phyloP scores from a whole-genome alignment of 768 basidiomycete genomes.

The Leccinum truebloodii region DNA sequence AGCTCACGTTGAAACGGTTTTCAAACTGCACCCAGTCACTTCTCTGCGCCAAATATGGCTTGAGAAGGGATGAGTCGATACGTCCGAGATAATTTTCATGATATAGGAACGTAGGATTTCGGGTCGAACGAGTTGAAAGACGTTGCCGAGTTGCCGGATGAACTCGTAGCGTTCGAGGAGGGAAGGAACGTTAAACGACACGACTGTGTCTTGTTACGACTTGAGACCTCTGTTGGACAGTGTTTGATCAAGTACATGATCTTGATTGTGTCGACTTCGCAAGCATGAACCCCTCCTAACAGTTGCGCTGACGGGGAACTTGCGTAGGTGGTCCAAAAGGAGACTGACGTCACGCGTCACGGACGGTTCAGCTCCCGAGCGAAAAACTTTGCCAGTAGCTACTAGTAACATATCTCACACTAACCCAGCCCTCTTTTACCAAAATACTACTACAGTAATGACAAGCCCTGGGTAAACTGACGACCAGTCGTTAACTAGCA shows the following conservation, averaged over 20 bases:
- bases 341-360: conserved; percentile 47
- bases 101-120: conserved; percentile 96
- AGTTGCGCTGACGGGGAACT: conserved; percentile 94
- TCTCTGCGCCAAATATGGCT: conserved; percentile 87
- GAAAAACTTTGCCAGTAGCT: neutral
- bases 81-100: conserved; percentile 89
- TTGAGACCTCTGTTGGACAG: conserved; percentile 76
- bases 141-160: conserved; percentile 93
- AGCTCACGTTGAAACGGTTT: conserved; percentile 72
- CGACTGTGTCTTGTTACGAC: conserved; percentile 89
- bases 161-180: conserved; percentile 97
- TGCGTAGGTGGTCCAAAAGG: conserved; percentile 91
- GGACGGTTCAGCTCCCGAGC: conserved; percentile 10
- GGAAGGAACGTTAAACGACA: conserved; percentile 78
- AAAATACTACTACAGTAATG: no score
- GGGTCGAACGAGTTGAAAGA: conserved; percentile 88
- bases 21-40: conserved; percentile 90
- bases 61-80: conserved; percentile 82
- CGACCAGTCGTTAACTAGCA: no score
- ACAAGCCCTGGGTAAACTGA: no score
- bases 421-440: no score
- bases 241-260: neutral
- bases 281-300: conserved; percentile 90
- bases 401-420: no score
- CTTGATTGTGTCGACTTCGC: conserved; percentile 47